phyloP scores from a whole-genome alignment of 192 early-diverging fungal genomes.

The Podila horticola region DNA sequence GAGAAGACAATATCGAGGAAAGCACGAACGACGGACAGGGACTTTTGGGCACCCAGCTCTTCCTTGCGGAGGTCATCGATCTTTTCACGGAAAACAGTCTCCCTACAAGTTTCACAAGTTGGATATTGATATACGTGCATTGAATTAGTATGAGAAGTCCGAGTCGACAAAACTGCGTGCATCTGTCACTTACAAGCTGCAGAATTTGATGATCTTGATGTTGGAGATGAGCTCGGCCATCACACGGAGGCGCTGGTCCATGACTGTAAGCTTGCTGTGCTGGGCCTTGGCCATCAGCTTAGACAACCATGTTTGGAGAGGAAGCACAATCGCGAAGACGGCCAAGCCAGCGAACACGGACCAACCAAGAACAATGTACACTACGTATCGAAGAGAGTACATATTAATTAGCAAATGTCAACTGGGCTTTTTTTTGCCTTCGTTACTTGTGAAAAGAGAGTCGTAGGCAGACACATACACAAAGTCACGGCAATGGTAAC shows the following conservation, averaged over 20 bases:
- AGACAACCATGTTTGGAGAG: slow-evolving; percentile 18
- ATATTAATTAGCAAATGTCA: slow-evolving; percentile 65
- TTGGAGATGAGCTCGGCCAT: slow-evolving; percentile 39
- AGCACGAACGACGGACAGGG: slow-evolving; percentile 11
- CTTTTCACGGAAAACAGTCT: slow-evolving; percentile 17
- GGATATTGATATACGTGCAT: not conserved
- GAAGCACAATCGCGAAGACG: slow-evolving; percentile 15
- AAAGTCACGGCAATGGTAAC: slow-evolving; percentile 52
- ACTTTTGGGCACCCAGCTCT: slow-evolving; percentile 21
- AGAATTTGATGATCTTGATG: slow-evolving; percentile 45
- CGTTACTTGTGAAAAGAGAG: not conserved
- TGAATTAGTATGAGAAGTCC: not conserved
- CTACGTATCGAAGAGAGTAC: not conserved
- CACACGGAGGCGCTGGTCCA: slow-evolving; percentile 32
- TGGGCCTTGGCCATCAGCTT: slow-evolving; percentile 5
- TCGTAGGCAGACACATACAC: not conserved
- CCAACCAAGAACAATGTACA: slow-evolving; percentile 53
- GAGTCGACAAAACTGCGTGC: not conserved
- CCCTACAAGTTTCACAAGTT: slow-evolving; percentile 10
- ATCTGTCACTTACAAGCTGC: slow-evolving; percentile 19
- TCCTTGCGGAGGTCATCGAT: slow-evolving; percentile 18
- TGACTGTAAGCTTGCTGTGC: slow-evolving; percentile 14
- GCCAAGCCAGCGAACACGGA: slow-evolving; percentile 55
- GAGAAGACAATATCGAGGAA: slow-evolving; percentile 30
- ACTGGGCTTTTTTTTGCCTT: slow-evolving; percentile 48